Conservation (phyloP, 2,329 filamentous ascomycete species). For the Macrophomina pseudophaseolina region DNA sequence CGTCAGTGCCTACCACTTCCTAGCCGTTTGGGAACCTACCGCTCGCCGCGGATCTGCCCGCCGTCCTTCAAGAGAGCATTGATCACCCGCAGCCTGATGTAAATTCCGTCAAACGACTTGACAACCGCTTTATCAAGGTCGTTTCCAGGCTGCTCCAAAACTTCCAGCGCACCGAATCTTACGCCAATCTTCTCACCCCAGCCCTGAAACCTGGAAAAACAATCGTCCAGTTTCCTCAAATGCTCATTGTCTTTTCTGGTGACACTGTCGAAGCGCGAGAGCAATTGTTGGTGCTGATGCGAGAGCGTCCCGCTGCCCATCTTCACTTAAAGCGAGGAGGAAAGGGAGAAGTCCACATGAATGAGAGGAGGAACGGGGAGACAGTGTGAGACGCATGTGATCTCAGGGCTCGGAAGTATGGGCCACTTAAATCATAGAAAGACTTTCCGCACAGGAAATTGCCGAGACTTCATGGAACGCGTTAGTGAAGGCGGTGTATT, state of each 20-base stretch:
- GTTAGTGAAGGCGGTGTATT: background rate
- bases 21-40: background rate
- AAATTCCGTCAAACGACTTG: constrained; percentile 1
- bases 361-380: background rate
- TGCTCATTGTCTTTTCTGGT: background rate
- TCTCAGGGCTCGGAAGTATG: background rate
- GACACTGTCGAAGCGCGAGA: constrained; percentile 1
- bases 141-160: background rate
- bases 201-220: background rate
- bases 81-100: constrained; percentile 1
- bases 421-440: background rate
- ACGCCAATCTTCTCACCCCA: constrained; percentile 9
- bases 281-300: constrained; percentile 9
- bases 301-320: constrained; percentile 8
- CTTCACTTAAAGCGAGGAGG: background rate
- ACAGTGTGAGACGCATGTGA: background rate
- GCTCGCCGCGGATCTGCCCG: background rate
- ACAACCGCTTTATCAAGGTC: background rate
- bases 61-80: constrained; percentile 1
- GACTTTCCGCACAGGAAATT: background rate
- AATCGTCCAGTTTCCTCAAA: background rate
- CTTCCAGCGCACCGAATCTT: background rate
- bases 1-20: too few species aligned
- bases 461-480: background rate
- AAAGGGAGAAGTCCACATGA: background rate